Percentiles rank a stretch among this genome's conserved stretches.
These are phyloP conservation scores for Kluyveromyces marxianus DNA, from an alignment of 1,139 yeast species.

Conservation along the genomic window DNA sequence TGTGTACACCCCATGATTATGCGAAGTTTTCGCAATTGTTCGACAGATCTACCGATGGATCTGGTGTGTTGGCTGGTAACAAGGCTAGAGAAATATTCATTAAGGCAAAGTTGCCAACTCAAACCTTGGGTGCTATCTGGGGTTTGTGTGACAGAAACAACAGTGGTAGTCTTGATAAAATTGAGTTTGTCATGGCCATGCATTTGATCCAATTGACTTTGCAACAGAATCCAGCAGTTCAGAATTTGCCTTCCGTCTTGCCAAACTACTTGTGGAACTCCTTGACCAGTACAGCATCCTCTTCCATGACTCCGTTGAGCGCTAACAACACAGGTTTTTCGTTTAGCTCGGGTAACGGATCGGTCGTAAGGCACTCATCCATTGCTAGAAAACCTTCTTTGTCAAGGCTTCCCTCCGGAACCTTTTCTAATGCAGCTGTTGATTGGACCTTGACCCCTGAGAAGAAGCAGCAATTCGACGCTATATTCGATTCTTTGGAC, in stretches of 20 bases:
- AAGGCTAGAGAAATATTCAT: conserved; percentile 78
- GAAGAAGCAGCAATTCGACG: conserved; percentile 71
- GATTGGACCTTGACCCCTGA: conserved; percentile 67
- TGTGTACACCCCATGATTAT: conserved; percentile 57
- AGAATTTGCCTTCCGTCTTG: conserved; percentile 59
- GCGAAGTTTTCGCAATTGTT: conserved; percentile 68
- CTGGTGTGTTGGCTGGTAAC: conserved; percentile 55
- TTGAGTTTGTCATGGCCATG: conserved; percentile 89
- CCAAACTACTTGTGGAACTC: conserved; percentile 66
- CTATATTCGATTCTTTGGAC: conserved; percentile 72
- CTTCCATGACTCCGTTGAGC: conserved; percentile 22
- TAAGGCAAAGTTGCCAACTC: conserved; percentile 77
- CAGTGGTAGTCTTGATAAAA: conserved; percentile 60
- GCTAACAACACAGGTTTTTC: conserved; percentile 31
- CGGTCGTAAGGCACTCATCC: conserved; percentile 7
- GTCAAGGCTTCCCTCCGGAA: conserved; percentile 29
- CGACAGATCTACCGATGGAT: conserved; percentile 46
- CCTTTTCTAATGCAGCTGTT: conserved; percentile 48
- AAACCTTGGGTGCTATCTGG: conserved; percentile 83
- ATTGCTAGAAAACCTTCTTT: conserved; percentile 25
- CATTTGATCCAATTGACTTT: conserved; percentile 80
- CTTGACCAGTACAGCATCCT: conserved; percentile 24
- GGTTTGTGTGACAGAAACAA: conserved; percentile 70
- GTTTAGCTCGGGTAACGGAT: conserved; percentile 13
- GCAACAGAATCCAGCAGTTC: conserved; percentile 57